phyloP scores from a whole-genome alignment of 2,329 filamentous ascomycete genomes.

The Byssochlamys sp. region DNA sequence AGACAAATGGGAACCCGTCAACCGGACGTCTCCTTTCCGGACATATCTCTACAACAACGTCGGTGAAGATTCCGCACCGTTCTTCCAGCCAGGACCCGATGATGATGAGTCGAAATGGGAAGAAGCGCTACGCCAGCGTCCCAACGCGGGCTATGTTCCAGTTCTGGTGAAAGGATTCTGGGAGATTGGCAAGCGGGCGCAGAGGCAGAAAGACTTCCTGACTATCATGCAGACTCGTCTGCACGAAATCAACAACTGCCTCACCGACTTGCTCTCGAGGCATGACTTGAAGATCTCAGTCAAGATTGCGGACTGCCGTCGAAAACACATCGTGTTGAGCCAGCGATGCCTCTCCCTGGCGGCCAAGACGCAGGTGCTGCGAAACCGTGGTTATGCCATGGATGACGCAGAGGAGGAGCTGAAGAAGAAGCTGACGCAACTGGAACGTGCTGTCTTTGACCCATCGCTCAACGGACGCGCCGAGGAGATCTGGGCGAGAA shows the following conservation, averaged over 20 bases:
- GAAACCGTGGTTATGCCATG: slow-evolving; percentile 57
- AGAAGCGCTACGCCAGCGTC: slow-evolving; percentile 52
- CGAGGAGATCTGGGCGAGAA: slow-evolving; percentile 59
- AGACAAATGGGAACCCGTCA: slow-evolving; percentile 51
- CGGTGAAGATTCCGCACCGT: slow-evolving; percentile 49
- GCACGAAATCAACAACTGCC: slow-evolving; percentile 56
- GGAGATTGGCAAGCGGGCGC: slow-evolving; percentile 49
- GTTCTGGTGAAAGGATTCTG: slow-evolving; percentile 52
- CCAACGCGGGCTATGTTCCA: slow-evolving; percentile 48
- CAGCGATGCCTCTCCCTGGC: slow-evolving; percentile 53
- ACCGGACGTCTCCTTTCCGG: slow-evolving; percentile 45
- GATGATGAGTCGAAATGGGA: slow-evolving; percentile 57
- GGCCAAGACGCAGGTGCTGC: slow-evolving; percentile 54
- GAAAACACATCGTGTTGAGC: slow-evolving; percentile 51
- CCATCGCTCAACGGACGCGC: slow-evolving; percentile 50
- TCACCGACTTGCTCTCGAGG: slow-evolving; percentile 49
- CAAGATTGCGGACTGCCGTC: slow-evolving; percentile 48
- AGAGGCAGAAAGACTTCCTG: slow-evolving; percentile 49
- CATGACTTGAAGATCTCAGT: slow-evolving; percentile 53
- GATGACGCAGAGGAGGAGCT: slow-evolving; percentile 55
- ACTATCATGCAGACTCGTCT: slow-evolving; percentile 48
- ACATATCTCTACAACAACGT: slow-evolving; percentile 57
- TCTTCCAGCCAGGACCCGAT: slow-evolving; percentile 48
- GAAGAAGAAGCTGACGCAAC: slow-evolving; percentile 50
- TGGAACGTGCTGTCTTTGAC: slow-evolving; percentile 52